A percentile compares a stretch with the other conserved stretches of the same genome.
Conservation (phyloP, 345 rosid species). For the Erodium maritimum region DNA sequence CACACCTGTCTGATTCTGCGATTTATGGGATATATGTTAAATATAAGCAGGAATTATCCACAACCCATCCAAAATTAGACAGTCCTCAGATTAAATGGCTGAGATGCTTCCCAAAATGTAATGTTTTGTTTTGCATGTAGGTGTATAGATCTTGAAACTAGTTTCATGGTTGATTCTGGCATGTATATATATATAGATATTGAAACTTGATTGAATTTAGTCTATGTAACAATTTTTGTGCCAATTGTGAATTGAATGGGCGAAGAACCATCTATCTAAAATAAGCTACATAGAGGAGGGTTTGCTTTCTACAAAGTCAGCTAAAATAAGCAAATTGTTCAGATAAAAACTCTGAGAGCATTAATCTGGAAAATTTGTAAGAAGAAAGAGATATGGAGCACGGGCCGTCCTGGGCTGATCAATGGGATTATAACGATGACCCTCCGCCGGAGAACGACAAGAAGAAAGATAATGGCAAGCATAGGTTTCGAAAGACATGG, state of each 20-base stretch:
- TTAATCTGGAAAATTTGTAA: background rate
- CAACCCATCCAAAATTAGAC: background rate
- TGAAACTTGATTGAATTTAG: background rate
- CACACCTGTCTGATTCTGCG: background rate
- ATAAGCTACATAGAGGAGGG: background rate
- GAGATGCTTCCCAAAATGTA: background rate
- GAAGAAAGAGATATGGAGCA: constrained; percentile 26
- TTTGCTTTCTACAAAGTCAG: background rate
- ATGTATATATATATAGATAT: background rate
- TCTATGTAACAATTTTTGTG: background rate
- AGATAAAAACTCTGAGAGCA: background rate
- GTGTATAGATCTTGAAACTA: background rate
- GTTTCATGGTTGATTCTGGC: background rate
- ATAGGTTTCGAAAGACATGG: constrained; percentile 14
- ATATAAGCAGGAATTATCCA: background rate
- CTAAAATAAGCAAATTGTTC: background rate
- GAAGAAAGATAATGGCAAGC: constrained; percentile 15
- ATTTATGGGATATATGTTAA: background rate
- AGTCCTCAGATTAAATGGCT: background rate
- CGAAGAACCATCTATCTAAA: background rate
- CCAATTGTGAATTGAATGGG: background rate
- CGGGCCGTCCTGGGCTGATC: constrained; percentile 63
- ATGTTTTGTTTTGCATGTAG: constrained; percentile 4
- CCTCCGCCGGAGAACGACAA: constrained; percentile 38
- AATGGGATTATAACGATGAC: constrained; percentile 37